phyloP scores from a whole-genome alignment of 1,284 basidiomycete genomes.

The Dichomitus squalens region DNA sequence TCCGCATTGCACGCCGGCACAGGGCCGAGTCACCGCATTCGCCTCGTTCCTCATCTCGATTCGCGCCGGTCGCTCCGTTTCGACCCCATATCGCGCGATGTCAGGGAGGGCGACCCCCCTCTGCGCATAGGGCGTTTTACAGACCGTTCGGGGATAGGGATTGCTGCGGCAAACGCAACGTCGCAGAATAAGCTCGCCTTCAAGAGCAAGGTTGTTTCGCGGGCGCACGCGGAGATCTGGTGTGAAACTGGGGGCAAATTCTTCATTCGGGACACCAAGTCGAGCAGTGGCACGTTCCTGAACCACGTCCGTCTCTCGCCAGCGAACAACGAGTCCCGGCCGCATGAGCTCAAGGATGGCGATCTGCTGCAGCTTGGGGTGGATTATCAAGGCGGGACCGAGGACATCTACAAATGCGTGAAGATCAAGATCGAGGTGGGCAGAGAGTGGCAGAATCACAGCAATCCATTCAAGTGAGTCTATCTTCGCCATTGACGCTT shows the following conservation, averaged over 20 bases:
- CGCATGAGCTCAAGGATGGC: constrained; percentile 88
- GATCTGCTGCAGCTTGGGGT: constrained; percentile 96
- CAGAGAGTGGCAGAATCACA: constrained; percentile 86
- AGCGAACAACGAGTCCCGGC: constrained; percentile 81
- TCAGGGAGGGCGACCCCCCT: constrained; percentile 66
- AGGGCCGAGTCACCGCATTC: constrained; percentile 55
- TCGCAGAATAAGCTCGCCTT: constrained; percentile 89
- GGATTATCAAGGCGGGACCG: constrained; percentile 96
- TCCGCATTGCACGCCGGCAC: constrained; percentile 9
- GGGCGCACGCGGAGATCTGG: constrained; percentile 96
- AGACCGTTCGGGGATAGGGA: constrained; percentile 73
- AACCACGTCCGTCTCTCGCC: constrained; percentile 91
- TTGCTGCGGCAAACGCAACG: constrained; percentile 69
- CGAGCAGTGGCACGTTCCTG: constrained; percentile 91
- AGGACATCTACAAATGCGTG: constrained; percentile 97
- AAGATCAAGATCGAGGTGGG: constrained; percentile 95
- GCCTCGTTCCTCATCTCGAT: constrained; percentile 94
- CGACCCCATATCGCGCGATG: constrained; percentile 89
- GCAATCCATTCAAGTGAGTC: constrained; percentile 95
- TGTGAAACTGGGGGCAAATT: constrained; percentile 69
- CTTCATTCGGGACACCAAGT: constrained; percentile 91
- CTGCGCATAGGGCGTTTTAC: constrained; percentile 93
- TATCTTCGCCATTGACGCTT: constrained; percentile 5
- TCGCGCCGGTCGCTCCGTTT: constrained; percentile 88
- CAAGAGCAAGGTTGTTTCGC: constrained; percentile 94